These are phyloP conservation scores for Globisporangium camurandrum DNA, from an alignment of 352 stramenopile genomes.

Conservation along the genomic window DNA sequence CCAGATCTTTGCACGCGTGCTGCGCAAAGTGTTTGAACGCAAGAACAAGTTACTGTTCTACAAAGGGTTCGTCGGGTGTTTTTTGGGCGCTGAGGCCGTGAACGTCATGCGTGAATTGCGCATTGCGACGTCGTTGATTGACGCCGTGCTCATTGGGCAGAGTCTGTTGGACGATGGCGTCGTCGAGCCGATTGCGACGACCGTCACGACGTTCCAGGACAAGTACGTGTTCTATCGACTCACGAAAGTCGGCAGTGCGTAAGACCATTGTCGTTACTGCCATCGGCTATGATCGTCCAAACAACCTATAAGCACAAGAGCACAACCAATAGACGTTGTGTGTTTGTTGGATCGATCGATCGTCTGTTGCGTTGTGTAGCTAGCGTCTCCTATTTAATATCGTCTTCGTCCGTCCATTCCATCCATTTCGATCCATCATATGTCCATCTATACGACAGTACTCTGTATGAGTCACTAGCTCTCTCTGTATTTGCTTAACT, in stretches of 20 bases:
- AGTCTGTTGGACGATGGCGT: slow-evolving; percentile 68
- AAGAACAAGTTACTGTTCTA: slow-evolving; percentile 87
- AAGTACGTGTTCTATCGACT: slow-evolving; percentile 85
- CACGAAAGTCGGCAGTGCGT: slow-evolving; percentile 34
- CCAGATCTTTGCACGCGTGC: slow-evolving; percentile 47
- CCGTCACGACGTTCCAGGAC: slow-evolving; percentile 73
- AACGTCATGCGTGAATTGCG: slow-evolving; percentile 75
- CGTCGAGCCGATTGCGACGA: slow-evolving; percentile 69
- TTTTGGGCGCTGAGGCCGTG: slow-evolving; percentile 77
- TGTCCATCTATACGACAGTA: background rate
- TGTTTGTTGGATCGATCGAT: too few species aligned
- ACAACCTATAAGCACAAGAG: too few species aligned
- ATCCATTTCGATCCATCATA: background rate
- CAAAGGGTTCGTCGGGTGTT: slow-evolving; percentile 79
- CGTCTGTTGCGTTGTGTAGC: too few species aligned
- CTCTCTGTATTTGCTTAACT: too few species aligned
- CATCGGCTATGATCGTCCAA: too few species aligned
- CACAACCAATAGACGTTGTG: too few species aligned
- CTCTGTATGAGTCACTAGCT: background rate
- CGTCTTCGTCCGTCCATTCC: background rate
- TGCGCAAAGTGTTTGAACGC: slow-evolving; percentile 79
- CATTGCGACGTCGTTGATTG: slow-evolving; percentile 59
- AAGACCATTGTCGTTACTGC: slow-evolving; percentile 6
- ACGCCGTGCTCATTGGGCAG: slow-evolving; percentile 78
- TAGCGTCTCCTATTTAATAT: background rate